Conservation (phyloP, 2,329 filamentous ascomycete genomes). For the Aspergillus ochraceoroseus region DNA sequence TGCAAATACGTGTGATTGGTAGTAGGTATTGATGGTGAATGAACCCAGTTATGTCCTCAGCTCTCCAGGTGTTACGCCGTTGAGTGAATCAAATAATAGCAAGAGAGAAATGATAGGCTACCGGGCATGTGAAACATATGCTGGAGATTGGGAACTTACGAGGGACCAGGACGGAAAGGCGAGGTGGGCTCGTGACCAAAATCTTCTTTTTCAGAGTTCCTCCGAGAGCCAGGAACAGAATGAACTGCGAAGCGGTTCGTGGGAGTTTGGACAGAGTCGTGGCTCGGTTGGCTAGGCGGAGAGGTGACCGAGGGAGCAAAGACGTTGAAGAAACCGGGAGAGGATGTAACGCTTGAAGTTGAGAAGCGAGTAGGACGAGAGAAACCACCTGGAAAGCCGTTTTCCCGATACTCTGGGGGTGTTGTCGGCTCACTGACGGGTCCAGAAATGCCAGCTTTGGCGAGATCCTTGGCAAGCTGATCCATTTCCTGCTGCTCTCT, state of each 20-base stretch:
- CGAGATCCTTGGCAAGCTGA: conserved; percentile 75
- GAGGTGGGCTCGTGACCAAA: conserved; percentile 59
- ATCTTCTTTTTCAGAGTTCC: conserved; percentile 87
- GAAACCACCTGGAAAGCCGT: conserved; percentile 72
- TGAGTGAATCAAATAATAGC: not conserved
- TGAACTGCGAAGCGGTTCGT: conserved; percentile 69
- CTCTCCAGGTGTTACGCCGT: not conserved
- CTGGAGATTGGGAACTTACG: conserved; percentile 57
- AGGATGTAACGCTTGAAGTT: conserved; percentile 77
- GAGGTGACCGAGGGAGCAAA: conserved; percentile 73
- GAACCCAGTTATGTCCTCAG: not conserved
- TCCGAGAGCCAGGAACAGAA: conserved; percentile 78
- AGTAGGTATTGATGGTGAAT: conserved; percentile 8
- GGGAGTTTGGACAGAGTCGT: conserved; percentile 47
- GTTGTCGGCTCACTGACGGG: conserved; percentile 94
- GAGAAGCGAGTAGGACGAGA: conserved; percentile 85
- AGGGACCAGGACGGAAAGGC: conserved; percentile 67
- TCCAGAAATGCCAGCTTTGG: conserved; percentile 55
- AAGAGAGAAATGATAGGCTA: too few relatives aligned
- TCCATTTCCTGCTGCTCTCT: conserved; percentile 78
- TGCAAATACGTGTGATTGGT: too few relatives aligned
- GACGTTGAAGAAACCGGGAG: conserved; percentile 68
- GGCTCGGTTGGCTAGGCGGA: conserved; percentile 61
- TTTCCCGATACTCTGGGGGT: conserved; percentile 84
- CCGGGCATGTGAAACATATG: too few relatives aligned